These are phyloP conservation scores for Septoria linicola DNA, from an alignment of 2,329 filamentous ascomycete species.

Conservation along the genomic window DNA sequence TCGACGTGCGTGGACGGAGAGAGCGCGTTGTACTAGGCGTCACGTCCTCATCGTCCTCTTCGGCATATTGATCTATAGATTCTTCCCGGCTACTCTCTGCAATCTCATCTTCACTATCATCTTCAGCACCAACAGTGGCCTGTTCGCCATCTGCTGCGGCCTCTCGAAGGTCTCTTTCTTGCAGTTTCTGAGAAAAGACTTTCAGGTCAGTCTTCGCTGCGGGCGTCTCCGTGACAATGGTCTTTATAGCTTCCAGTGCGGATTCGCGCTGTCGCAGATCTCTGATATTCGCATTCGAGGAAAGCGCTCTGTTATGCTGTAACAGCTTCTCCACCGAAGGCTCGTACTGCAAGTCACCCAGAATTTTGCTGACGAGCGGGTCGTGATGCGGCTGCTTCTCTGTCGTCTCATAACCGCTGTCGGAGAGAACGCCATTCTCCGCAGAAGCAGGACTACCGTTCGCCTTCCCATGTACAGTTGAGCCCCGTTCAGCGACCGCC, in stretches of 20 bases:
- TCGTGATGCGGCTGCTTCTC: slow-evolving; percentile 12
- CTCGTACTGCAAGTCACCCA: slow-evolving; percentile 20
- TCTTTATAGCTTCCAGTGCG: slow-evolving; percentile 16
- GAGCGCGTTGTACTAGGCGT: not conserved
- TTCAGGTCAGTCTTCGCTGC: slow-evolving; percentile 11
- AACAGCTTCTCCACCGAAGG: slow-evolving; percentile 15
- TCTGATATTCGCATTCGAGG: slow-evolving; percentile 12
- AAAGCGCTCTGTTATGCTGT: slow-evolving; percentile 8
- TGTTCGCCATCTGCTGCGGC: slow-evolving; percentile 12
- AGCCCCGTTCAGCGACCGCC: not conserved
- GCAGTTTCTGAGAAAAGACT: slow-evolving; percentile 8
- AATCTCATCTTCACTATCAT: not conserved
- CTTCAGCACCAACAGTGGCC: not conserved
- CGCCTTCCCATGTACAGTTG: not conserved
- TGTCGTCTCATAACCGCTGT: slow-evolving; percentile 8
- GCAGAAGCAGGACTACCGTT: not conserved
- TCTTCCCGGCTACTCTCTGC: not conserved
- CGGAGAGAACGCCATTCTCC: not conserved
- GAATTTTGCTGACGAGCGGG: slow-evolving; percentile 17
- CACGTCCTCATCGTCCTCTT: not conserved
- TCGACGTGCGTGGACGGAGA: slow-evolving; percentile 11
- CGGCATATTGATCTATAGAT: not conserved
- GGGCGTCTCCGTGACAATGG: slow-evolving; percentile 14
- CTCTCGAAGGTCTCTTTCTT: slow-evolving; percentile 6
- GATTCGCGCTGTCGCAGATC: slow-evolving; percentile 10